A percentile compares a stretch with the other conserved stretches of the same genome.
Evolutionary conservation across 1,139 yeast species (phyloP).

Genomic region (Candida pseudoviswanathii): DNA sequence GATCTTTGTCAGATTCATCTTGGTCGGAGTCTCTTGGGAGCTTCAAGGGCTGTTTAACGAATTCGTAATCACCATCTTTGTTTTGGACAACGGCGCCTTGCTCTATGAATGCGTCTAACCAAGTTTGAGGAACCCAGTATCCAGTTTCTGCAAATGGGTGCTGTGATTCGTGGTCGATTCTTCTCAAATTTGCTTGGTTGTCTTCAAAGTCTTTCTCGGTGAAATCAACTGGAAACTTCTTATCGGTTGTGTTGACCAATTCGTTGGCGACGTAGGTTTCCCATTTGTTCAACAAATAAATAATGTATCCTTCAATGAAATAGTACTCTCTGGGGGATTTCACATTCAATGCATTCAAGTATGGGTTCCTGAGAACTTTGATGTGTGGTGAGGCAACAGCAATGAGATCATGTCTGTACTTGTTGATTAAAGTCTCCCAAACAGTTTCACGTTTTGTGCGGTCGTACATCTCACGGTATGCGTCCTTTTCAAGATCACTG

Average conservation of each 20-base stretch:
- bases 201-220: constrained; percentile 55
- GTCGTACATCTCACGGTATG: constrained; percentile 81
- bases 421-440: constrained; percentile 80
- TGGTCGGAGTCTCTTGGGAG: constrained; percentile 17
- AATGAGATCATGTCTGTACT: constrained; percentile 63
- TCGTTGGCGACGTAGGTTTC: constrained; percentile 65
- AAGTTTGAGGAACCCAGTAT: constrained; percentile 95
- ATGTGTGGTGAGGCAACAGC: constrained; percentile 80
- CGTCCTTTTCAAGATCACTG: constrained; percentile 72
- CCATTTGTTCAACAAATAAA: constrained; percentile 80
- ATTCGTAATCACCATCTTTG: constrained; percentile 36
- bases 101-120: constrained; percentile 70
- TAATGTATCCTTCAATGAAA: constrained; percentile 64
- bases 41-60: constrained; percentile 43
- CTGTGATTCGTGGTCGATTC: too few relatives aligned
- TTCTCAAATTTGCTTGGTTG: constrained; percentile 58
- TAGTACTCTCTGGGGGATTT: constrained; percentile 66
- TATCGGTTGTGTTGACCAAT: constrained; percentile 48
- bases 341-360: constrained; percentile 63
- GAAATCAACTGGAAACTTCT: constrained; percentile 62
- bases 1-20: not conserved
- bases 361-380: constrained; percentile 67
- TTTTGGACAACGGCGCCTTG: constrained; percentile 60
- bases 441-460: constrained; percentile 89
- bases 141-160: constrained; percentile 87